These are phyloP conservation scores for Mesembryanthemum crystallinum DNA, from an alignment of 148 eudicot species.

Conservation along the genomic window DNA sequence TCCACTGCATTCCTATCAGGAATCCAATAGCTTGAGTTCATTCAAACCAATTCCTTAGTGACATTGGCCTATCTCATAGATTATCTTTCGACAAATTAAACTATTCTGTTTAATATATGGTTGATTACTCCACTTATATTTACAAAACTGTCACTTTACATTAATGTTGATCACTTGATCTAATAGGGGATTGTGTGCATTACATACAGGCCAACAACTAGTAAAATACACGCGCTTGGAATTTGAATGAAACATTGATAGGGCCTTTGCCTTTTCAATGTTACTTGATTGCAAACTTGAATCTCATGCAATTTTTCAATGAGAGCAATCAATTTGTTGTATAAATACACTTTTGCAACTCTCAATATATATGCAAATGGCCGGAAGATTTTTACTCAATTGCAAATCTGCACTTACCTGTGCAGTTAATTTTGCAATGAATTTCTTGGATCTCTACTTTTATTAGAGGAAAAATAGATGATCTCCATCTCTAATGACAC, in stretches of 20 bases:
- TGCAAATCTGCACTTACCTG: slow-evolving; percentile 19
- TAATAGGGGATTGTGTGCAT: background rate
- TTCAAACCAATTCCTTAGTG: background rate
- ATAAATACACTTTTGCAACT: slow-evolving; percentile 1
- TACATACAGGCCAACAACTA: background rate
- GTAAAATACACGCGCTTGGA: background rate
- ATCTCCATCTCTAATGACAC: slow-evolving; percentile 75
- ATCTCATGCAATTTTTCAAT: background rate
- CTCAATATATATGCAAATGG: slow-evolving; percentile 1
- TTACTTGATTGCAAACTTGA: background rate
- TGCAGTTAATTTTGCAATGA: slow-evolving; percentile 15
- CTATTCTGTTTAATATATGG: background rate
- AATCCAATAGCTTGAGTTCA: background rate
- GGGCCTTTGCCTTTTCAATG: slow-evolving; percentile 16
- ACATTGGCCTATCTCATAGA: background rate
- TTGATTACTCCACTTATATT: background rate
- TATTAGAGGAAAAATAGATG: slow-evolving; percentile 53
- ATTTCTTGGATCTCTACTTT: slow-evolving; percentile 1
- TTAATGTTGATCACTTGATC: background rate
- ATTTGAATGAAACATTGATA: slow-evolving; percentile 11
- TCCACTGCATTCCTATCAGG: background rate
- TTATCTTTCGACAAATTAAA: background rate
- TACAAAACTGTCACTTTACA: background rate
- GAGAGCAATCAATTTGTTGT: background rate
- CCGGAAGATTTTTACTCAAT: slow-evolving; percentile 6